These are phyloP conservation scores for Uromyces viciae-fabae DNA, from an alignment of 1,284 basidiomycete species.

Conservation along the genomic window DNA sequence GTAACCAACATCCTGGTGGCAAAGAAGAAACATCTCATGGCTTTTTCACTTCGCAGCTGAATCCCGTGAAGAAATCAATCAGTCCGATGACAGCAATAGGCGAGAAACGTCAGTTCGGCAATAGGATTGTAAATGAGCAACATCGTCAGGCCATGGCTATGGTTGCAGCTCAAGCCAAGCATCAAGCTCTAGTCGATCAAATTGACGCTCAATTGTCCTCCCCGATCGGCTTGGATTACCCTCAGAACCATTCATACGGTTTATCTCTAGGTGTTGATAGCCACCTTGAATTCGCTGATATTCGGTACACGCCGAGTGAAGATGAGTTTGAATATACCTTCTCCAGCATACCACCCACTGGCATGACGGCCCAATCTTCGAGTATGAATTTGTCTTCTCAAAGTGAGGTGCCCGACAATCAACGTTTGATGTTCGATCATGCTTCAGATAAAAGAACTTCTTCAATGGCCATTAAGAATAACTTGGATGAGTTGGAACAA, in stretches of 20 bases:
- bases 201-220: constrained; percentile 24
- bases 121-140: background rate
- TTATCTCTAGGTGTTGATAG: background rate
- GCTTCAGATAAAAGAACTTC: constrained; percentile 3
- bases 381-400: background rate
- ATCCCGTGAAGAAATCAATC: background rate
- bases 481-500: constrained; percentile 36
- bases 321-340: background rate
- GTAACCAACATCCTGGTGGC: background rate
- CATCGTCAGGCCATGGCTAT: background rate
- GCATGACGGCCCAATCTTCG: background rate
- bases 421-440: background rate
- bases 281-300: background rate
- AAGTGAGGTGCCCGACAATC: background rate
- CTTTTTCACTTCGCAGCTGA: too few relatives aligned
- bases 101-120: background rate
- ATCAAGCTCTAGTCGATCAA: constrained; percentile 13
- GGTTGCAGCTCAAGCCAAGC: constrained; percentile 3
- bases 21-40: too few relatives aligned
- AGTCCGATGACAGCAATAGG: background rate
- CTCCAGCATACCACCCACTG: background rate
- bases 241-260: background rate
- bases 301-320: background rate
- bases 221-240: background rate
- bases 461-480: constrained; percentile 16